Conservation (phyloP, 1,284 basidiomycete genomes). For the Ganoderma meredithae region DNA sequence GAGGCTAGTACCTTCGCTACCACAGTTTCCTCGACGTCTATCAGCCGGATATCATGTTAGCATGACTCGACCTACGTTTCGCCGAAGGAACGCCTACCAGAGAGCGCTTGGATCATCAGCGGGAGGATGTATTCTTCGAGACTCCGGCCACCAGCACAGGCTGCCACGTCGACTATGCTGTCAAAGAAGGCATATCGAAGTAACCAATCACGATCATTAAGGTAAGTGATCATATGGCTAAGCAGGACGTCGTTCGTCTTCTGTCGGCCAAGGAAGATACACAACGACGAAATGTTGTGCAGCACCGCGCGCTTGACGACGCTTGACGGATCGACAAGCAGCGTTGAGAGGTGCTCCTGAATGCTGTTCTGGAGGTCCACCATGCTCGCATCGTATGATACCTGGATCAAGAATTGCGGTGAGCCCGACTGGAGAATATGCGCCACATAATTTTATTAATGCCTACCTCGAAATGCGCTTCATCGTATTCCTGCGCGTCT, state of each 20-base stretch:
- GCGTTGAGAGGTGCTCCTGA: conserved; percentile 86
- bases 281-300: conserved; percentile 87
- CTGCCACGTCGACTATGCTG: conserved; percentile 93
- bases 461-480: conserved; percentile 75
- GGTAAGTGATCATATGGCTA: conserved; percentile 98
- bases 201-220: conserved; percentile 96
- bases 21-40: conserved; percentile 95
- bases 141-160: conserved; percentile 88
- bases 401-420: conserved; percentile 50
- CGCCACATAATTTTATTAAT: conserved; percentile 9
- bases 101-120: conserved; percentile 91
- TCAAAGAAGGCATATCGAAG: conserved; percentile 94
- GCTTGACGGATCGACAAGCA: conserved; percentile 79
- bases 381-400: conserved; percentile 88
- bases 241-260: conserved; percentile 95
- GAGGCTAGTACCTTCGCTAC: conserved; percentile 88
- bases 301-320: conserved; percentile 80
- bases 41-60: conserved; percentile 51
- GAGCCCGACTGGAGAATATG: conserved; percentile 10
- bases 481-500: conserved; percentile 78
- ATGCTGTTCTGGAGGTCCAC: conserved; percentile 87
- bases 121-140: conserved; percentile 92
- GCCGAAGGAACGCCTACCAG: conserved; percentile 57
- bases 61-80: not conserved
- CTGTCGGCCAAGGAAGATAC: conserved; percentile 91